These are phyloP conservation scores for Annulohypoxylon stygium DNA, from an alignment of 495 filamentous ascomycete genomes.

Conservation along the genomic window DNA sequence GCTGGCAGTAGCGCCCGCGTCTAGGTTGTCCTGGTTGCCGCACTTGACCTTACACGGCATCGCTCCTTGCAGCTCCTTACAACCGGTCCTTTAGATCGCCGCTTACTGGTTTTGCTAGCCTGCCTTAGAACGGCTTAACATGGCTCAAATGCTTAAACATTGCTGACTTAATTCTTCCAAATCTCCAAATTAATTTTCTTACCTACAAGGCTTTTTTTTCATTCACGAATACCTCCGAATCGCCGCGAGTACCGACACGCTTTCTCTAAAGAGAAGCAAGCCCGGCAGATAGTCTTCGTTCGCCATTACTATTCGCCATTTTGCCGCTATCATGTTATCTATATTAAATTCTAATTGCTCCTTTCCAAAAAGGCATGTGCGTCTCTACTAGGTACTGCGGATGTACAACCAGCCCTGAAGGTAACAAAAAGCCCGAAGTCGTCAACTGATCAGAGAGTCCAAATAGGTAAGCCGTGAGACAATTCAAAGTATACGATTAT, in stretches of 20 bases:
- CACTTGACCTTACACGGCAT: conserved; percentile 33
- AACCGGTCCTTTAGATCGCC: not conserved
- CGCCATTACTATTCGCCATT: conserved; percentile 11
- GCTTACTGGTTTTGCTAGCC: conserved; percentile 30
- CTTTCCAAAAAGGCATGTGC: not conserved
- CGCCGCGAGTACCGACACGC: conserved; percentile 23
- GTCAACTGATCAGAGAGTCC: conserved; percentile 2
- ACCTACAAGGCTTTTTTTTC: too few relatives aligned
- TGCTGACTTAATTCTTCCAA: conserved; percentile 49
- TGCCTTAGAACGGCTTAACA: not conserved
- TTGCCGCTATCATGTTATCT: conserved; percentile 1
- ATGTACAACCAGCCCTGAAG: not conserved
- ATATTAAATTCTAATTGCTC: not conserved
- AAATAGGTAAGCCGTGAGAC: not conserved
- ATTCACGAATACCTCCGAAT: conserved; percentile 5
- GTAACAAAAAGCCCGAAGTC: too few relatives aligned
- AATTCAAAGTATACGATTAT: not conserved
- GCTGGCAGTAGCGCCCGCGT: conserved; percentile 22
- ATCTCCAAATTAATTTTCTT: conserved; percentile 38
- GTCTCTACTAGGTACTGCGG: not conserved
- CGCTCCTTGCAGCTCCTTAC: not conserved
- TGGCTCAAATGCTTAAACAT: conserved; percentile 6
- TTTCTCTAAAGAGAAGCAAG: conserved; percentile 33
- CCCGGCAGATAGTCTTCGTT: conserved; percentile 30
- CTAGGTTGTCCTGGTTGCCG: conserved; percentile 20